phyloP scores from a whole-genome alignment of 2,329 filamentous ascomycete species.

The Trichoderma koningii region DNA sequence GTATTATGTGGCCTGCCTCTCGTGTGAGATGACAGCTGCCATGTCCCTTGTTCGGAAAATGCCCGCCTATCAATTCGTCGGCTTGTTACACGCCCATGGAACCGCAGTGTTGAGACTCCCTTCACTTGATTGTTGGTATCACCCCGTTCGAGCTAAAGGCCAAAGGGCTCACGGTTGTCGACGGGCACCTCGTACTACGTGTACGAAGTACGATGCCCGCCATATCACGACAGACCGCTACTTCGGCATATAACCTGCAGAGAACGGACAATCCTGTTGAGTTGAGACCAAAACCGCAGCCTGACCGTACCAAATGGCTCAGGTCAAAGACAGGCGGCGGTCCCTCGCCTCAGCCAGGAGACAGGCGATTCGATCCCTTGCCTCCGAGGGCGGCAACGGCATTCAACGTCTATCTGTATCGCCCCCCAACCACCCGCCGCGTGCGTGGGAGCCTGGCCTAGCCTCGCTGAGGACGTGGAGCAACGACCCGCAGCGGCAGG shows the following conservation, averaged over 20 bases:
- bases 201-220: neutral
- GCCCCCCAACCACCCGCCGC: neutral
- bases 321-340: conserved; percentile 1
- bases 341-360: neutral
- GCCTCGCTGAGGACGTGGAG: conserved; percentile 13
- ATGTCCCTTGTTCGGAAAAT: conserved; percentile 10
- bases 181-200: no score
- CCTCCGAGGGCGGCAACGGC: conserved; percentile 12
- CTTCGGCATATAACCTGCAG: neutral
- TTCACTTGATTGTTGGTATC: neutral
- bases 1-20: conserved; percentile 19
- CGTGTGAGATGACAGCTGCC: conserved; percentile 25
- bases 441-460: conserved; percentile 14
- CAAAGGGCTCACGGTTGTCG: neutral
- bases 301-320: neutral
- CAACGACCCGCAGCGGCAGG: conserved; percentile 12
- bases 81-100: conserved; percentile 12
- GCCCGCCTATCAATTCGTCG: conserved; percentile 11
- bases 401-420: neutral
- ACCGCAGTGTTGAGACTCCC: neutral
- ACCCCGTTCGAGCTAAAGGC: neutral
- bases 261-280: neutral
- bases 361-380: neutral
- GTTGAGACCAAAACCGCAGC: neutral
- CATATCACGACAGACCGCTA: neutral